Base-by-base conservation (phyloP, 225 moss, liverwort and hornwort genomes). In the Pseudisothecium myosuroides region DNA sequence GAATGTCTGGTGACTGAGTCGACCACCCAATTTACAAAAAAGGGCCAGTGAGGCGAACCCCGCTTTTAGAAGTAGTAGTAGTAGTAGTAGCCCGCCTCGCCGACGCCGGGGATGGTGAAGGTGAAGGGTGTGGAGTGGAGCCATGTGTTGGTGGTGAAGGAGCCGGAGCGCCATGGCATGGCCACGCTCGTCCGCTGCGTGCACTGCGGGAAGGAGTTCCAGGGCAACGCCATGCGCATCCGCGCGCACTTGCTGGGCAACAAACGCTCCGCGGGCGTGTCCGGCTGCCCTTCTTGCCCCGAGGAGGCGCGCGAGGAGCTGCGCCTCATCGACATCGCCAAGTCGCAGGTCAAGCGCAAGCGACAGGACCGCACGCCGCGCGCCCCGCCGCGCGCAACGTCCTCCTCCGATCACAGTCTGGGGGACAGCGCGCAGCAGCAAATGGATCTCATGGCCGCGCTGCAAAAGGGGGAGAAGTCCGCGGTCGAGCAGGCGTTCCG, bases 141-240 rank as follows among this genome's bases (percentile, higher is more conserved):
- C 31, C 94, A 94, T 87, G 94, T 94, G 80, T 50, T 93, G 85
- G 94, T 94, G 86, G 91, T 94, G 88, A 93, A 91, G 88, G 94
- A 94, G 78, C 94, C 94, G 37, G 94, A 93, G 90, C 90, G 90
- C 31, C 94, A 94, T 92, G 94, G 94, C 89, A 94, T 94, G 94
- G 94, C 94, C 56, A 94, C 94, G 83, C 88, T 94, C 10, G 94
- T 94, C 20, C 91, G 93, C 41, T 94, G 94, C 54, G 89, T 91
- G 85, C 94, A 94, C 87, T 94, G 94, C 76, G 90, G 82, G 21
- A 94, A 94, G 82, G 94, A 93, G 91, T 94, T 94, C 3, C 94
- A 94, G 84, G 94, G 94, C 60, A 94, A 94, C 89, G 94, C 94
- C 59, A 94, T 94, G 94, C 94, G 94, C 60, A 94, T 94, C 77